Base-by-base conservation (phyloP, 345 rosid genomes). In the Aurinia saxatilis region DNA sequence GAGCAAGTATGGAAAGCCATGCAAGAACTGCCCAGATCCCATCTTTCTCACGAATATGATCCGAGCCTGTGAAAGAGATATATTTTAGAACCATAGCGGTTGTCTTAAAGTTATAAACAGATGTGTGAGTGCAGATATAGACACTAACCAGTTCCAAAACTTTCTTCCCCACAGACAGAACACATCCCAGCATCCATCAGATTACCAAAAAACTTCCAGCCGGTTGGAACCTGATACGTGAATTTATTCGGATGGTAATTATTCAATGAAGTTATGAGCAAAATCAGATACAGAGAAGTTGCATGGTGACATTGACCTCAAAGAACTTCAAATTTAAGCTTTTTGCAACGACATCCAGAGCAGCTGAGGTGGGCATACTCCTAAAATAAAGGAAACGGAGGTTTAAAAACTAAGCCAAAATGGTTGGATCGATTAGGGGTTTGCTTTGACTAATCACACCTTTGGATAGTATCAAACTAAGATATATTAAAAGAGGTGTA, bases 361-460 rank as follows among this genome's bases (percentile, higher is more conserved):
- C 99, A 70, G 98, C 96, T 48, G 98, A 91, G 35, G 99, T 95
- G 21, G 99, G 99, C 98, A 95, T 95, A 82, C 98, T 95, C 99
- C 98, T 95, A 69, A 57, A 80, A 66, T 47, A 10, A 29, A 63
- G 36, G 25, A 53, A 46, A 7, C 23, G 58, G 41, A 66, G 17
- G 42, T 64, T 33, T 13, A 41, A 8, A 18, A 1, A 38, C 5
- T 18, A 78, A 59, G 54, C 51, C 7, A n/a, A 38, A 57, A n/a
- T n/a, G n/a, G n/a, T n/a, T n/a, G n/a, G n/a, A n/a, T n/a, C n/a
- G n/a, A n/a, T n/a, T n/a, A n/a, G n/a, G n/a, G n/a, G n/a, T n/a
- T n/a, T n/a, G n/a, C n/a, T n/a, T n/a, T n/a, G n/a, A n/a, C n/a
- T n/a, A n/a, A n/a, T n/a, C n/a, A n/a, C n/a, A n/a, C n/a, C n/a